Evolutionary conservation across 768 basidiomycete species (phyloP), one percentile per base, ranked within the genome.

Genomic region (Termitomyces sp.): DNA sequence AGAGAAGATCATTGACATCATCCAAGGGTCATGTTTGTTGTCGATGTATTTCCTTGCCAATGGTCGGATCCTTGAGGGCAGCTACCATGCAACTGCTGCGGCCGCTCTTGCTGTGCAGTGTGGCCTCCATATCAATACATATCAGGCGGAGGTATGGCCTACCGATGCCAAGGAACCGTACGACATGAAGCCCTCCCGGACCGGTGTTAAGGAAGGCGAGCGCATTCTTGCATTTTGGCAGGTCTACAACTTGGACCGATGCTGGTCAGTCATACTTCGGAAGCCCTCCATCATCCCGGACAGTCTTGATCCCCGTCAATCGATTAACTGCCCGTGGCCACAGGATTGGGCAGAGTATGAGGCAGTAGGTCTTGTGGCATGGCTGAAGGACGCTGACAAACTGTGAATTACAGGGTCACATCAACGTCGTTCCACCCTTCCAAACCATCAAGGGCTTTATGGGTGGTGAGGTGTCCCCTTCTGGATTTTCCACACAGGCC

Each of bases 171-270:
- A 54, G 29, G 73, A 77, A 44, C 62, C 63, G 4, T 77, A 77
- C 56, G 78, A 81, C 40, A 71, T 84, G 46, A 83, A 83, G 42
- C 86, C 83, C 2, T 71, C 81, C 2, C 82, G 81, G 64, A 79
- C 80, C 59, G 71, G 78, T 38, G 67, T 85, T 45, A 82, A 84
- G 59, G 84, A 85, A 42, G 86, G 85, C 44, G 88, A 91, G 64
- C 76, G 87, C 39, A 84, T 90, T 53, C 68, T 85, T 36, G 78
- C 89, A 0, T 93, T 93, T 61, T 93, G 90, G 90, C 88, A 91
- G 64, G 87, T 89, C 11, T 93, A 84, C 68, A 82, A 83, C 62
- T 73, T 91, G 59, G 90, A 93, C 68, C 81, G 85, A 29, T 89
- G 88, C 64, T 91, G 89, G 88, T 89, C 89, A 20, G 83, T 86